Percentiles rank a stretch among this genome's conserved stretches.
phyloP scores from a whole-genome alignment of 2,329 filamentous ascomycete genomes.

The Podosphaera leucotricha region DNA sequence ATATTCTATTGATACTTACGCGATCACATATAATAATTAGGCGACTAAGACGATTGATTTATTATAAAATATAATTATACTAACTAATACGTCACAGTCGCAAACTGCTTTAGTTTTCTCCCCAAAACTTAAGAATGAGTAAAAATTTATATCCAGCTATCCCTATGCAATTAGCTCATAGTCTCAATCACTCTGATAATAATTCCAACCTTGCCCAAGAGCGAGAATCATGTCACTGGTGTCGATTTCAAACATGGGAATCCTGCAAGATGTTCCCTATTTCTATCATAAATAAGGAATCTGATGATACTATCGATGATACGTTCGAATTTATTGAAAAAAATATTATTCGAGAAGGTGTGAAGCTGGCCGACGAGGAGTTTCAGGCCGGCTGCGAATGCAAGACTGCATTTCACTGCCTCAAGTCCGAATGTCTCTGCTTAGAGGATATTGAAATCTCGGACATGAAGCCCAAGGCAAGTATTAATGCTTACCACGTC shows the following conservation, averaged over 20 bases:
- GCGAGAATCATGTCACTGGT: slow-evolving; percentile 30
- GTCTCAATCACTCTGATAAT: slow-evolving; percentile 2
- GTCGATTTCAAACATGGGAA: slow-evolving; percentile 32
- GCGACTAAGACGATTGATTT: too few species aligned
- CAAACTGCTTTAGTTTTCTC: too few species aligned
- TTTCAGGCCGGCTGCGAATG: slow-evolving; percentile 52
- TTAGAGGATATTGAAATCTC: slow-evolving; percentile 28
- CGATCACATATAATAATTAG: too few species aligned
- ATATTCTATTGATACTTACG: too few species aligned
- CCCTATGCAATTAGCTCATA: slow-evolving; percentile 1
- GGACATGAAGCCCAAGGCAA: slow-evolving; percentile 18
- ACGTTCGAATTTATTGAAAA: slow-evolving; percentile 46
- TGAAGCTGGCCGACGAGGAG: slow-evolving; percentile 32
- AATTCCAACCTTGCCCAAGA: slow-evolving; percentile 13
- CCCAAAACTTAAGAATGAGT: not conserved
- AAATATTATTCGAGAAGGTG: slow-evolving; percentile 33
- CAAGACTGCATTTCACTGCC: slow-evolving; percentile 32
- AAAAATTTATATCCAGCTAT: not conserved
- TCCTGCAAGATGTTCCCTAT: slow-evolving; percentile 28
- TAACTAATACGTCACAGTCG: too few species aligned
- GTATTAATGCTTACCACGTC: slow-evolving; percentile 31
- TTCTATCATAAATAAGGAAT: slow-evolving; percentile 33
- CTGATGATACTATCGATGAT: slow-evolving; percentile 32
- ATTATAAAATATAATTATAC: too few species aligned
- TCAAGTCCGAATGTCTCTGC: slow-evolving; percentile 44